Evolutionary conservation across 2,329 filamentous ascomycete genomes (phyloP), one percentile per base, ranked within the genome.

Genomic region (Nigrospora osmanthi): DNA sequence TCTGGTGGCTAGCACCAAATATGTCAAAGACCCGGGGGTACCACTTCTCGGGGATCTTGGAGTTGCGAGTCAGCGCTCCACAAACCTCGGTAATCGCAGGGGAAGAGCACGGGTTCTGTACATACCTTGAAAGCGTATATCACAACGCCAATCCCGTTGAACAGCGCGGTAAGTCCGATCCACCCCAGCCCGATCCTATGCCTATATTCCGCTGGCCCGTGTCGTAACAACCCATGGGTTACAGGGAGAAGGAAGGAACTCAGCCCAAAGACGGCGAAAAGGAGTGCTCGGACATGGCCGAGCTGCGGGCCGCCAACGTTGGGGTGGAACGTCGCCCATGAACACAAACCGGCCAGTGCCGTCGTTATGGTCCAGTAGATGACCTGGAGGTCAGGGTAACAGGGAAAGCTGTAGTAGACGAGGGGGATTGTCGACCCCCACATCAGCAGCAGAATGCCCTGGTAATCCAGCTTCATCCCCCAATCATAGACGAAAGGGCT

Each of bases 351-450:
- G 6, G 67, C 67, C 14, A 71, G 55, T 1, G 49, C 19, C 1
- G 62, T 60, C 14, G 65, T 68, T 11, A 64, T 47, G 1, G 47
- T 45, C 55, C 60, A 60, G 54, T 75, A 75, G 0, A 56, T 40
- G 5, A 52, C 50, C 41, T 62, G 65, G 15, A 65, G 50, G 11
- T 44, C 33, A 1, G 55, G 43, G 7, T 64, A 53, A 46, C 66
- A 68, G 17, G 66, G 64, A 50, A 80, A 78, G 4, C 65, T 69
- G 54, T 78, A 78, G 54, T 75, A 76, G n/a, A 81, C 62, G 2
- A 76, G 71, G 5, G 80, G 78, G 7, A 81, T 65, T 39, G 76
- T 80, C 47, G 73, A 72, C 4, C 75, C 73, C 76, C 78, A 83
- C 61, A 83, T 83, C 47, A 83, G 58, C 7, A 76, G 64, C 3